Conservation (phyloP, 768 basidiomycete genomes). For the Chalciporus piperatus region DNA sequence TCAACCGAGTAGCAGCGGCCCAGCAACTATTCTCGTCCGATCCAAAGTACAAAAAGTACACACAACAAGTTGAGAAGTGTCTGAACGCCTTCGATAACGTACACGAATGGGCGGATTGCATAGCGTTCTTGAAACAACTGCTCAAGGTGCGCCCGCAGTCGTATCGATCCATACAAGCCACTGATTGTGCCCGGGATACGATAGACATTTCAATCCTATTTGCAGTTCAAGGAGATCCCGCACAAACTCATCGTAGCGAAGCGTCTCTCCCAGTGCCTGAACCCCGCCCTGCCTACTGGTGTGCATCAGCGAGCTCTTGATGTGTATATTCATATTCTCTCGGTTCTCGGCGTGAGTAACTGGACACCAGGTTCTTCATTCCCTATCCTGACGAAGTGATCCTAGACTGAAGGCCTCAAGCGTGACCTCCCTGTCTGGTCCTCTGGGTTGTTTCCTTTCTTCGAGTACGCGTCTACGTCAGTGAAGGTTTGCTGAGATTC, state of each 20-base stretch:
- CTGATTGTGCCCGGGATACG: slow-evolving; percentile 1
- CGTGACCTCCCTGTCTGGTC: slow-evolving; percentile 92
- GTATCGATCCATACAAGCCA: neutral
- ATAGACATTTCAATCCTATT: slow-evolving; percentile 89
- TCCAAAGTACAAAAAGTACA: slow-evolving; percentile 93
- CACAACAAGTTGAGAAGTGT: slow-evolving; percentile 88
- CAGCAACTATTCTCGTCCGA: slow-evolving; percentile 68
- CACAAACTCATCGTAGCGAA: slow-evolving; percentile 93
- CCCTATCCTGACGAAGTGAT: slow-evolving; percentile 7
- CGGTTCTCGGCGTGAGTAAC: slow-evolving; percentile 78
- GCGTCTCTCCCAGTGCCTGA: slow-evolving; percentile 92
- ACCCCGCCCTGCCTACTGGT: slow-evolving; percentile 95
- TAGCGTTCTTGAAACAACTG: slow-evolving; percentile 91
- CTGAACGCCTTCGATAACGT: slow-evolving; percentile 92
- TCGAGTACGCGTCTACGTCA: slow-evolving; percentile 98
- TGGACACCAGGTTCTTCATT: neutral
- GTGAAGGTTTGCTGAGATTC: slow-evolving; percentile 64
- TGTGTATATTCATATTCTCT: slow-evolving; percentile 89
- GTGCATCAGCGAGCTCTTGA: slow-evolving; percentile 96
- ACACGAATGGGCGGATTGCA: slow-evolving; percentile 99
- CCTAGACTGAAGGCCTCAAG: slow-evolving; percentile 79
- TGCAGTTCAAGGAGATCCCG: slow-evolving; percentile 95
- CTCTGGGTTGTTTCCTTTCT: slow-evolving; percentile 95
- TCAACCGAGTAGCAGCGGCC: slow-evolving; percentile 39
- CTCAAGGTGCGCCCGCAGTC: slow-evolving; percentile 61